Conservation (phyloP, 257 asterid genomes). For the Solanum pimpinellifolium region DNA sequence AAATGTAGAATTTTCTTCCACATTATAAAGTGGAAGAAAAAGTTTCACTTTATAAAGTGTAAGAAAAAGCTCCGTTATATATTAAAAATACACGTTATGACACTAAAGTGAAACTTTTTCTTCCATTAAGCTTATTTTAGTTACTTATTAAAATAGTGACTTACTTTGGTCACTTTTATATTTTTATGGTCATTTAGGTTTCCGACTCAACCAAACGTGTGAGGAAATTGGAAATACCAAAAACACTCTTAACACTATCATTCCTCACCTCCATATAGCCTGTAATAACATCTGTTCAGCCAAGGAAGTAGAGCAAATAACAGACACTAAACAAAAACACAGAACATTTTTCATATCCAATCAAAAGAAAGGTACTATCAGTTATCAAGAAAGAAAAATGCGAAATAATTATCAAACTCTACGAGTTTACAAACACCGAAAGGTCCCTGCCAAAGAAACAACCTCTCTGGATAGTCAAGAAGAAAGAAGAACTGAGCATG, state of each 20-base stretch:
- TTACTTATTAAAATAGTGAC: too few species aligned
- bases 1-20: too few species aligned
- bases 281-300: not conserved
- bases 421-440: not conserved
- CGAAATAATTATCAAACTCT: not conserved
- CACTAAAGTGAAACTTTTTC: too few species aligned
- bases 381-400: not conserved
- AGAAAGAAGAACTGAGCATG: not conserved
- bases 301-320: not conserved
- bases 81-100: too few species aligned
- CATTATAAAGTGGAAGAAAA: too few species aligned
- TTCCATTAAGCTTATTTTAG: too few species aligned
- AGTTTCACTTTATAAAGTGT: too few species aligned
- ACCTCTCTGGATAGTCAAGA: not conserved
- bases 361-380: not conserved
- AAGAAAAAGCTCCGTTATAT: too few species aligned
- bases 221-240: not conserved
- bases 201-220: not conserved
- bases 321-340: not conserved
- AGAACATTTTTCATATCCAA: not conserved
- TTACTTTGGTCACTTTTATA: too few species aligned
- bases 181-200: too few species aligned
- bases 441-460: not conserved
- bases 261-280: not conserved
- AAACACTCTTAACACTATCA: not conserved